phyloP scores from a whole-genome alignment of 139 green algal genomes.

The Picochlorum sp. region DNA sequence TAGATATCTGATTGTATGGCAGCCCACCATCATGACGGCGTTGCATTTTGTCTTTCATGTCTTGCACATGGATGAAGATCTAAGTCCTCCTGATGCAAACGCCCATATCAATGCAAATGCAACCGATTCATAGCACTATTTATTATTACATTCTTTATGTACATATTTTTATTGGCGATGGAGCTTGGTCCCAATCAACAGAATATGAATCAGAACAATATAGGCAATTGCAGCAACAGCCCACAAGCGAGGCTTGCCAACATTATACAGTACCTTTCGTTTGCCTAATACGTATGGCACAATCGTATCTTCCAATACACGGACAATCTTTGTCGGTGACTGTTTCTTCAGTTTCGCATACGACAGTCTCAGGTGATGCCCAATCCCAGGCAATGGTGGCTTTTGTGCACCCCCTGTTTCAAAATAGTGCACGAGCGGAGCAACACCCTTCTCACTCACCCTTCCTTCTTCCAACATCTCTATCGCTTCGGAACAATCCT shows the following conservation, averaged over 20 bases:
- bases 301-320: too few relatives aligned
- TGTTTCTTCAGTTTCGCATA: too few relatives aligned
- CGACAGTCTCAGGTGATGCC: too few relatives aligned
- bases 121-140: not conserved
- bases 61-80: conserved; percentile 23
- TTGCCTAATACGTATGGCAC: not conserved
- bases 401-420: too few relatives aligned
- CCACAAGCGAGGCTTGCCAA: not conserved
- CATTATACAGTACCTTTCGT: not conserved
- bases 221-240: not conserved
- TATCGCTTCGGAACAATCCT: too few relatives aligned
- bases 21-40: conserved; percentile 49
- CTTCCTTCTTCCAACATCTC: too few relatives aligned
- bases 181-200: conserved; percentile 1
- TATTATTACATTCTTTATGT: conserved; percentile 4
- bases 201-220: not conserved
- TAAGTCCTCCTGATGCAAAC: not conserved
- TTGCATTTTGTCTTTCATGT: conserved; percentile 48
- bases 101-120: too few relatives aligned
- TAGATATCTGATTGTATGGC: conserved; percentile 68
- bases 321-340: too few relatives aligned
- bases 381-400: too few relatives aligned
- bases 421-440: too few relatives aligned
- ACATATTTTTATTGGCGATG: not conserved
- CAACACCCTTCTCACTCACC: too few relatives aligned